These are phyloP conservation scores for Waitea zeae DNA, from an alignment of 1,284 basidiomycete species.

Conservation along the genomic window DNA sequence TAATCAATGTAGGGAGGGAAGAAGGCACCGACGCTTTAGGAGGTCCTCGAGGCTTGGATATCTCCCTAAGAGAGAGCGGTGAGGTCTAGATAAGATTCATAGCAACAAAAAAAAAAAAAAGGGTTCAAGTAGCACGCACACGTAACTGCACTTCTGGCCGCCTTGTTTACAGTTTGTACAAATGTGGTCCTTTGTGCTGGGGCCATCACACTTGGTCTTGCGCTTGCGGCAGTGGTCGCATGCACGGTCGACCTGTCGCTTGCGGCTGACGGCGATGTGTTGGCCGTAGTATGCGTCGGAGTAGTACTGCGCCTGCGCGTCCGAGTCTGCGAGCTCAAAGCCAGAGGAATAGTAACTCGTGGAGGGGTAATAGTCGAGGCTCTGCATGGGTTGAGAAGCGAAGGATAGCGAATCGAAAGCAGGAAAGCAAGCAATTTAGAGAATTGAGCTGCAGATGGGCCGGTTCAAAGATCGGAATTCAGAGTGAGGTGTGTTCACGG, in stretches of 20 bases:
- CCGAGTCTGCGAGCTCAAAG: slow-evolving; percentile 2
- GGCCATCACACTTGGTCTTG: slow-evolving; percentile 58
- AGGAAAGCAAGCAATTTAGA: too few relatives aligned
- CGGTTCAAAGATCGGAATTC: too few relatives aligned
- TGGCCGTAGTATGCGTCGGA: slow-evolving; percentile 1
- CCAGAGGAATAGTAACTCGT: slow-evolving; percentile 6
- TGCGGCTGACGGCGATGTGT: slow-evolving; percentile 13
- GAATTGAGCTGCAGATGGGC: too few relatives aligned
- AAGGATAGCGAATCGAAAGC: neutral
- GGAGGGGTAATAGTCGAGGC: neutral
- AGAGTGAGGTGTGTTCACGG: too few relatives aligned
- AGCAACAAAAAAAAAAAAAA: slow-evolving; percentile 1
- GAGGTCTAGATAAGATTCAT: too few relatives aligned
- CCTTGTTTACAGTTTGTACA: slow-evolving; percentile 63
- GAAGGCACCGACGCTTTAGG: slow-evolving; percentile 52
- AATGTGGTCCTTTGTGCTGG: slow-evolving; percentile 32
- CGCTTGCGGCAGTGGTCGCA: slow-evolving; percentile 51
- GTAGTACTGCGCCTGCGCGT: slow-evolving; percentile 5
- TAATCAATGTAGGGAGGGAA: too few relatives aligned
- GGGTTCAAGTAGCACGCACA: slow-evolving; percentile 23
- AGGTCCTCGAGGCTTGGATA: slow-evolving; percentile 67
- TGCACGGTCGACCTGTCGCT: slow-evolving; percentile 46
- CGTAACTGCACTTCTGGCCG: slow-evolving; percentile 52
- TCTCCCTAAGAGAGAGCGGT: slow-evolving; percentile 27
- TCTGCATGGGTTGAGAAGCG: slow-evolving; percentile 1